Base-by-base conservation (phyloP, 176 grass and related monocot genomes). In the Carex scoparia region DNA sequence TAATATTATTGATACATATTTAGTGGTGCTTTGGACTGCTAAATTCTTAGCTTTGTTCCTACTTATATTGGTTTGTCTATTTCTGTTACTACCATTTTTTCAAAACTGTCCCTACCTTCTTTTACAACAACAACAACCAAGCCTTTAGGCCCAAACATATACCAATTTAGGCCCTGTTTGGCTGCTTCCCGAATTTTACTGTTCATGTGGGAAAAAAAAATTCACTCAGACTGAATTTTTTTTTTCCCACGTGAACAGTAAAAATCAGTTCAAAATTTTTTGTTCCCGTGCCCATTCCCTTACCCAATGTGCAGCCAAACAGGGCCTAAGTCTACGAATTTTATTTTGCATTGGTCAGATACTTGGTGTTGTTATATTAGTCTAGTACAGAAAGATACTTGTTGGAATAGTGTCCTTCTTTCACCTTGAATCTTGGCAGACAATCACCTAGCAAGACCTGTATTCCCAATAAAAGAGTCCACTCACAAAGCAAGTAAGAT, bases 261-360 rank as follows among this genome's bases (percentile, higher is more conserved):
- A 23, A 23, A 23, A 23, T 23, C 23, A 23, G 23, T 23, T 23
- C 23, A 23, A 23, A 23, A 23, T 23, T 23, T 23, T 23, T 23
- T 23, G 23, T 23, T 23, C 23, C 23, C 23, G 23, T 23, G 23
- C 23, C 23, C 23, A 23, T 23, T 23, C 23, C 23, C 23, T 23
- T 23, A 23, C 23, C 23, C 23, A 23, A 23, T 23, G 23, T 23
- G 23, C 23, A 23, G 23, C 23, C 23, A 23, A 23, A 23, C 23
- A 23, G 23, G 23, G 23, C 23, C 23, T 23, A 30, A 51, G 31
- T 33, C 10, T 78, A 57, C 35, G 54, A 16, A 56, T 57, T 74
- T 44, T 57, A 56, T 78, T 49, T 56, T 78, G 28, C 74, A 78
- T 35, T 78, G 74, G 74, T 33, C 51, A 78, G 53, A 77, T 14